Evolutionary conservation across 2,329 filamentous ascomycete genomes (phyloP).

Genomic region (Sclerotinia glacialis): DNA sequence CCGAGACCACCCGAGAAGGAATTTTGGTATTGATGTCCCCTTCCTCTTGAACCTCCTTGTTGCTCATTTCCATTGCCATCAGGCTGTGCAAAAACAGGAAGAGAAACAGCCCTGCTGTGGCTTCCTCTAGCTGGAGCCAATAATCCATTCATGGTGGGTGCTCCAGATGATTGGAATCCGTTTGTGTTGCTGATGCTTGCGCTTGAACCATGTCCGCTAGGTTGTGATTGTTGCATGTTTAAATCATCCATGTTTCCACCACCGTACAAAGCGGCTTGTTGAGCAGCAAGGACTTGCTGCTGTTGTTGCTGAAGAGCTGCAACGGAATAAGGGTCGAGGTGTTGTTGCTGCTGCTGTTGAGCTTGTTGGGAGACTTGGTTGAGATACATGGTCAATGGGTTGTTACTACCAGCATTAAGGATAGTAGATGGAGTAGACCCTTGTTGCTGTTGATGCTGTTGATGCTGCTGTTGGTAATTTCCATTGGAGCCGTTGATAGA

Average conservation of each 20-base stretch:
- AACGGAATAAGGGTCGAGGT: constrained; percentile 45
- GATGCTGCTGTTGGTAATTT: constrained; percentile 17
- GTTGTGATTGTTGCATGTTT: constrained; percentile 60
- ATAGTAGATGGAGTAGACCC: constrained; percentile 65
- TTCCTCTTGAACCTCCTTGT: constrained; percentile 40
- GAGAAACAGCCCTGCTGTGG: constrained; percentile 72
- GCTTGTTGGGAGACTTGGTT: constrained; percentile 74
- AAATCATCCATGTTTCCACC: constrained; percentile 59
- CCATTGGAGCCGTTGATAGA: constrained; percentile 43
- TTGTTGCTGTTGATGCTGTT: constrained; percentile 55
- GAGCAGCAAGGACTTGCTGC: constrained; percentile 66
- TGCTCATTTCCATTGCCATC: constrained; percentile 45
- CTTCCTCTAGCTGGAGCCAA: constrained; percentile 68
- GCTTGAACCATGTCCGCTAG: constrained; percentile 58
- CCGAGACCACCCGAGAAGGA: constrained; percentile 47
- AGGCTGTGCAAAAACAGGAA: constrained; percentile 68
- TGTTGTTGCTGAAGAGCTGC: constrained; percentile 58
- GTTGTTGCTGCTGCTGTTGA: constrained; percentile 53
- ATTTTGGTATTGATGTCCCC: constrained; percentile 64
- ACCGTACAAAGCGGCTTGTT: constrained; percentile 79
- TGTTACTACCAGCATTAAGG: constrained; percentile 75
- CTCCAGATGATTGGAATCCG: constrained; percentile 49
- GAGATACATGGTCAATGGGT: constrained; percentile 90
- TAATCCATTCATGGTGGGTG: constrained; percentile 72
- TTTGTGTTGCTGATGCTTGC: constrained; percentile 58